phyloP scores from a whole-genome alignment of 768 basidiomycete genomes.

The Lactarius trivialis region DNA sequence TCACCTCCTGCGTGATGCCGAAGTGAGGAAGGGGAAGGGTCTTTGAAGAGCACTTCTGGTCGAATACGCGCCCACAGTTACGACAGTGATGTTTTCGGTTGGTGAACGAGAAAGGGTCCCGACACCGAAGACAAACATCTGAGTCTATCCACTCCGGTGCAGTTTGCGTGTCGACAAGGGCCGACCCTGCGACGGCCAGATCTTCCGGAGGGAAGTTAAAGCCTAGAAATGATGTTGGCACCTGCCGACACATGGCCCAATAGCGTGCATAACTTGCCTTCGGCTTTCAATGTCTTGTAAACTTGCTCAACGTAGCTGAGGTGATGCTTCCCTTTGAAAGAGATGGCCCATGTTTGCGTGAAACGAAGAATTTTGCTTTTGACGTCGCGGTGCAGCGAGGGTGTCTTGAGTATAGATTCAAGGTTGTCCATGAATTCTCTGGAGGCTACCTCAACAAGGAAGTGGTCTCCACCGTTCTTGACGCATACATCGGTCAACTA shows the following conservation, averaged over 20 bases:
- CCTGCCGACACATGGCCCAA: background rate
- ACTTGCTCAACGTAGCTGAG: conserved; percentile 72
- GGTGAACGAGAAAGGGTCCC: conserved; percentile 86
- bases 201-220: conserved; percentile 82
- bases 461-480: conserved; percentile 96
- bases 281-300: conserved; percentile 66
- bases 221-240: conserved; percentile 38
- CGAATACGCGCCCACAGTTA: conserved; percentile 96
- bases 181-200: conserved; percentile 57
- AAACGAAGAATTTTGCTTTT: conserved; percentile 68
- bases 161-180: conserved; percentile 85
- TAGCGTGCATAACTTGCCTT: conserved; percentile 46
- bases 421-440: conserved; percentile 93
- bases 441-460: conserved; percentile 76
- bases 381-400: conserved; percentile 72
- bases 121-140: conserved; percentile 88
- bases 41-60: conserved; percentile 87
- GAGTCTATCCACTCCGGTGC: conserved; percentile 98
- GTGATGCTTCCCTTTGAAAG: conserved; percentile 75
- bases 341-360: conserved; percentile 91
- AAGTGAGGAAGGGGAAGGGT: conserved; percentile 82
- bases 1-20: conserved; percentile 85
- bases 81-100: conserved; percentile 98
- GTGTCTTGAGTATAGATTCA: conserved; percentile 78
- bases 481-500: conserved; percentile 87